Evolutionary conservation across 2,329 filamentous ascomycete species (phyloP), one percentile per base, ranked within the genome.

Genomic region (Calonectria honghensis): DNA sequence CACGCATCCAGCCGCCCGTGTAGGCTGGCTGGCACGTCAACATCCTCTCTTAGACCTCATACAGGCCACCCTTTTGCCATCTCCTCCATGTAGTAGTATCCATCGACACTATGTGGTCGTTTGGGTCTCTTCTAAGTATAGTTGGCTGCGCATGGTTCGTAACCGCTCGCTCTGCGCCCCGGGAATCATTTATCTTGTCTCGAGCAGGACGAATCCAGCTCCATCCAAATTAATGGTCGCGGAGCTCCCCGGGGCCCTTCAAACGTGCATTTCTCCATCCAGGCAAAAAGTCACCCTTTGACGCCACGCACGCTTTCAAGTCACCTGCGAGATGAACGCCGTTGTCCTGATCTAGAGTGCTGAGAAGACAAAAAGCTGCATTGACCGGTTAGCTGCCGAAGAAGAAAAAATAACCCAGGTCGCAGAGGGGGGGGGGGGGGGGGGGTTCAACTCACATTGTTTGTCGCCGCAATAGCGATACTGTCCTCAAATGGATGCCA

Each of bases 401-500:
- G 11, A 35, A 11, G 11, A 10, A 35, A 45, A 32, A 35, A 32
- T 54, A 7, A 35, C 24, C n/a, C 31, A 37, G n/a, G 6, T 63
- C n/a, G 11, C 57, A 61, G 11, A 35, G 57, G 57, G 16, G 35
- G 10, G 24, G 24, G 57, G 57, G 57, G 16, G 35, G 10, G 57
- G 57, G 57, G 16, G 35, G 10, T 39, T 18, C 59, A 41, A 90
- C 96, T 94, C 88, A 98, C 97, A 87, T 99, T 99, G 90, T 99
- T 99, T 78, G 97, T 99, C 75, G 97, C 97, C 80, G 97, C 97
- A 89, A 99, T 99, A 73, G 97, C 97, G 87, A 99, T 99, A 88
- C 96, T 98, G 88, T 99, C 96, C 87, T 99, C 97, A 82, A 97
- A 98, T 64, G 97, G 97, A 92, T 99, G 97, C 97, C 97, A 99